Conservation (phyloP, 2,329 filamentous ascomycete species). For the Botryotinia calthae region DNA sequence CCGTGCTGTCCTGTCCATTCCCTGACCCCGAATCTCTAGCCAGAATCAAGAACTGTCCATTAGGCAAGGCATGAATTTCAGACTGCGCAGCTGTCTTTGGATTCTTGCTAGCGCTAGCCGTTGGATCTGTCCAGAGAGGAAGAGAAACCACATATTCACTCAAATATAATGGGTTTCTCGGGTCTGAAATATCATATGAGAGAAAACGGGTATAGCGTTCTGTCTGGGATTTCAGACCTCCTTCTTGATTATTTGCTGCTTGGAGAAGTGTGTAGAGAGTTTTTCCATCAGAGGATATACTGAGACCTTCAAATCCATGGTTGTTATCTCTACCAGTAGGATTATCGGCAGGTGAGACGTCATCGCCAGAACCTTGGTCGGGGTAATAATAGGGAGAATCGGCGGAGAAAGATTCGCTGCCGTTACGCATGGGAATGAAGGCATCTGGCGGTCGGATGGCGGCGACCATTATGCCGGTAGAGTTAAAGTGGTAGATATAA, state of each 20-base stretch:
- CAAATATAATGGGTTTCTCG: slow-evolving; percentile 46
- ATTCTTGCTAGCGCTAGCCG: slow-evolving; percentile 42
- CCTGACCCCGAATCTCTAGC: slow-evolving; percentile 62
- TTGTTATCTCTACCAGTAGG: slow-evolving; percentile 66
- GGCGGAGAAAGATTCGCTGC: slow-evolving; percentile 59
- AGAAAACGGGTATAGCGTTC: slow-evolving; percentile 60
- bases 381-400: slow-evolving; percentile 62
- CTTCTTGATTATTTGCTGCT: slow-evolving; percentile 61
- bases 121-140: slow-evolving; percentile 54
- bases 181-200: slow-evolving; percentile 57
- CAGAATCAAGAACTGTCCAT: slow-evolving; percentile 64
- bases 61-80: slow-evolving; percentile 63
- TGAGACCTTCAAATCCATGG: slow-evolving; percentile 71
- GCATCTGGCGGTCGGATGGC: slow-evolving; percentile 65
- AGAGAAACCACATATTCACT: slow-evolving; percentile 66
- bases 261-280: slow-evolving; percentile 65
- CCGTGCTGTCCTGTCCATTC: slow-evolving; percentile 50
- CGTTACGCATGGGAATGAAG: slow-evolving; percentile 62
- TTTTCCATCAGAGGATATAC: slow-evolving; percentile 59
- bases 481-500: slow-evolving; percentile 65
- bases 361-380: slow-evolving; percentile 39
- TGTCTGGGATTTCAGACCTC: slow-evolving; percentile 53
- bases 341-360: slow-evolving; percentile 54
- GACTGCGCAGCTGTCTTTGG: slow-evolving; percentile 62
- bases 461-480: slow-evolving; percentile 55